Evolutionary conservation across 345 rosid genomes (phyloP).

Genomic region (Pistacia atlantica): DNA sequence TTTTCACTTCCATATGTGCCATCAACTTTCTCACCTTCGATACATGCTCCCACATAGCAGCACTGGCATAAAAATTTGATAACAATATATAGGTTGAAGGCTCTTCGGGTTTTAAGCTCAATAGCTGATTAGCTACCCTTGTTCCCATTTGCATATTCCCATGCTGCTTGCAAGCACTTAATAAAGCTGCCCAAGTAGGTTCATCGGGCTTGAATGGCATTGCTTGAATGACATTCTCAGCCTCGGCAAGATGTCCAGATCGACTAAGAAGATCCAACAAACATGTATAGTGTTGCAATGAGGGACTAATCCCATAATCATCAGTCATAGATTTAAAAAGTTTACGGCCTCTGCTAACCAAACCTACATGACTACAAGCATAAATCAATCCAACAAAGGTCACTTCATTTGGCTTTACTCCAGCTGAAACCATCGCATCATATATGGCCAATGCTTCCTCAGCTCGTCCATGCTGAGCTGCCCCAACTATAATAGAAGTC

Average conservation of each 20-base stretch:
- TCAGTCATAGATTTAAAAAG: slow-evolving; percentile 62
- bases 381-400: slow-evolving; percentile 77
- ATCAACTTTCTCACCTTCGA: slow-evolving; percentile 61
- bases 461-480: slow-evolving; percentile 80
- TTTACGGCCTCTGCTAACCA: slow-evolving; percentile 60
- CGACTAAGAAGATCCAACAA: slow-evolving; percentile 79
- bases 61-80: slow-evolving; percentile 64
- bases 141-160: slow-evolving; percentile 50
- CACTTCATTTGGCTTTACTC: slow-evolving; percentile 78
- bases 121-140: slow-evolving; percentile 54
- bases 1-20: slow-evolving; percentile 49
- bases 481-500: slow-evolving; percentile 80
- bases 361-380: slow-evolving; percentile 82
- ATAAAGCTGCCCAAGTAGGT: slow-evolving; percentile 81
- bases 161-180: slow-evolving; percentile 72
- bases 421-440: slow-evolving; percentile 60
- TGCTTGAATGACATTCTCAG: slow-evolving; percentile 51
- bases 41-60: slow-evolving; percentile 56
- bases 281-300: slow-evolving; percentile 77
- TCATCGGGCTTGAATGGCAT: slow-evolving; percentile 84
- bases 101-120: slow-evolving; percentile 51
- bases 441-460: slow-evolving; percentile 60
- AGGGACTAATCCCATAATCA: slow-evolving; percentile 56
- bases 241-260: slow-evolving; percentile 73
- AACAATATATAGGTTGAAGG: slow-evolving; percentile 71